Conservation (phyloP, 2,329 filamentous ascomycete genomes). For the Botryotinia convoluta region DNA sequence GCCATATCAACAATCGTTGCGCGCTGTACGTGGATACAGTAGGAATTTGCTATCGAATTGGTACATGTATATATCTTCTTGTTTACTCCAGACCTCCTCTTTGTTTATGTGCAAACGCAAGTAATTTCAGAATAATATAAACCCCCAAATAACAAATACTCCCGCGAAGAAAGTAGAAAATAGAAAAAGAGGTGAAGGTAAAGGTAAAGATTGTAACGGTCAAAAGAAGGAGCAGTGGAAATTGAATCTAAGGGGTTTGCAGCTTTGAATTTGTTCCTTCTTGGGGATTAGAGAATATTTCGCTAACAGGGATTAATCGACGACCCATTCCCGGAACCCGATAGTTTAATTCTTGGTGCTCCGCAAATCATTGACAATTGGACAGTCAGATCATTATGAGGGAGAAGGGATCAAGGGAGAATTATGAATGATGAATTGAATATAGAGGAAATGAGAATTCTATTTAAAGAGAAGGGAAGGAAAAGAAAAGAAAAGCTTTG, state of each 20-base stretch:
- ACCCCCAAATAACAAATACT: constrained; percentile 10
- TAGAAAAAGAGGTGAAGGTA: not conserved
- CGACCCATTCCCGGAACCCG: constrained; percentile 10
- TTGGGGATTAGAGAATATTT: constrained; percentile 19
- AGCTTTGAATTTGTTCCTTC: constrained; percentile 20
- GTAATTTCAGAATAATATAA: constrained; percentile 11
- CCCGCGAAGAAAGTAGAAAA: constrained; percentile 13
- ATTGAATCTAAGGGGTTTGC: constrained; percentile 18
- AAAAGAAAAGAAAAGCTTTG: not conserved
- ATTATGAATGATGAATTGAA: not conserved
- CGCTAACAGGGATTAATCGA: constrained; percentile 20
- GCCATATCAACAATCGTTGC: constrained; percentile 30
- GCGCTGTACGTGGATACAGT: constrained; percentile 9
- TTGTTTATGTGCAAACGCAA: constrained; percentile 6
- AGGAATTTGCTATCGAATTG: not conserved
- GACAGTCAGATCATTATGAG: not conserved
- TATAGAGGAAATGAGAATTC: not conserved
- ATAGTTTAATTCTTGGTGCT: constrained; percentile 13
- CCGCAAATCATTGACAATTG: constrained; percentile 11
- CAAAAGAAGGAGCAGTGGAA: not conserved
- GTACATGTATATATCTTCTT: not conserved
- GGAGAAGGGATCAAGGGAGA: constrained; percentile 13
- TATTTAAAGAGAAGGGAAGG: not conserved
- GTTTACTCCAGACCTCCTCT: not conserved
- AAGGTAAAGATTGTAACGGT: constrained; percentile 5